Conservation (phyloP, 768 basidiomycete species). For the Pleurotus citrinopileatus region DNA sequence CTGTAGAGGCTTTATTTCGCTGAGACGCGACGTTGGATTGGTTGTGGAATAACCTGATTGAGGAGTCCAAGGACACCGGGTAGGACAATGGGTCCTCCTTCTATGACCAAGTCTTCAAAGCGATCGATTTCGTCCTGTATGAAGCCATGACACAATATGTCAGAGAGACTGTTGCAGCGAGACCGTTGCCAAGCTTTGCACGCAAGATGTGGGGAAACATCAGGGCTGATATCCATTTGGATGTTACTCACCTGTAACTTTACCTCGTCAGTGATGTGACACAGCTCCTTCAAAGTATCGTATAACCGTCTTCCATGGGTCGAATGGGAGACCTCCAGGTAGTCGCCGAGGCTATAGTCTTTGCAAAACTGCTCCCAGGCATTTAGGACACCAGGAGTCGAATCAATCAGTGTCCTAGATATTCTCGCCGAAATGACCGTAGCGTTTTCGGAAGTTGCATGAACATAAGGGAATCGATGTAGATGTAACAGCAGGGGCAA, state of each 20-base stretch:
- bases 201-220: background rate
- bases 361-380: constrained; percentile 73
- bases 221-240: no score
- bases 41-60: constrained; percentile 38
- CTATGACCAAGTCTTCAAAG: constrained; percentile 75
- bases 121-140: constrained; percentile 72
- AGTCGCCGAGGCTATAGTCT: constrained; percentile 56
- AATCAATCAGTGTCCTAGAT: constrained; percentile 70
- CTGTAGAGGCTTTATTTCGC: background rate
- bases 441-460: constrained; percentile 3
- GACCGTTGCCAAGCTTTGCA: background rate
- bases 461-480: background rate
- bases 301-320: constrained; percentile 76
- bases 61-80: constrained; percentile 65
- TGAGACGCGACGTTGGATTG: background rate
- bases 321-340: constrained; percentile 44
- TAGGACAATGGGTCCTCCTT: constrained; percentile 58
- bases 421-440: constrained; percentile 7
- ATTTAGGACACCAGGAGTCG: constrained; percentile 76
- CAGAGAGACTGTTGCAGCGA: background rate
- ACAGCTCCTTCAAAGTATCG: constrained; percentile 73
- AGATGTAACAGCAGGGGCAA: background rate
- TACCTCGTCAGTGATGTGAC: constrained; percentile 54
- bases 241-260: constrained; percentile 53
- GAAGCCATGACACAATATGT: background rate